A percentile compares a stretch with the other conserved stretches of the same genome.
Evolutionary conservation across 306 rosid species (phyloP).

Genomic region (Pyrus communis): DNA sequence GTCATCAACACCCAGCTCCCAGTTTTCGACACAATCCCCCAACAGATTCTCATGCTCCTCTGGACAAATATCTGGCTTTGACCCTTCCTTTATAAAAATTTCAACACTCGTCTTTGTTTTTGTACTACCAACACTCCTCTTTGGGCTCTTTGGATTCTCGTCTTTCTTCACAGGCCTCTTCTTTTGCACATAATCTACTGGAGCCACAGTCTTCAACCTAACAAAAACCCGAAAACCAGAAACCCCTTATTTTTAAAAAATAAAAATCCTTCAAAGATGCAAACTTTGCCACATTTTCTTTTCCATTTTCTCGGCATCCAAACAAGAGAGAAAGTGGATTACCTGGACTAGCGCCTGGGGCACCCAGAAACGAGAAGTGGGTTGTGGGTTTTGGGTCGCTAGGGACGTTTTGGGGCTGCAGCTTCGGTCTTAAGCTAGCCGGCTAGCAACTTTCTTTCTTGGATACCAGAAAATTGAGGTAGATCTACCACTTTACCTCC

Average conservation of each 20-base stretch:
- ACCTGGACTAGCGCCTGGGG: constrained; percentile 71
- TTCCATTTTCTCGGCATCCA: constrained; percentile 2
- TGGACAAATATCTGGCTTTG: constrained; percentile 56
- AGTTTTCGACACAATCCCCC: constrained; percentile 47
- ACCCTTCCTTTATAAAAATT: constrained; percentile 47
- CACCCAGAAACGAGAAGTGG: neutral
- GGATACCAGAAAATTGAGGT: too few species aligned
- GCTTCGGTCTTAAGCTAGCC: constrained; percentile 27
- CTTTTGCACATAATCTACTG: constrained; percentile 35
- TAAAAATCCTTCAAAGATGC: neutral
- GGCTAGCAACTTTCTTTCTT: too few species aligned
- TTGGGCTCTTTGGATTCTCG: neutral
- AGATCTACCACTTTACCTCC: too few species aligned
- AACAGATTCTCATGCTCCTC: constrained; percentile 59
- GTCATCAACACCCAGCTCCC: constrained; percentile 69
- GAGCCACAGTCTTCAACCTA: constrained; percentile 53
- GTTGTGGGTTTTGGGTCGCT: neutral
- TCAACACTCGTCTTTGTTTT: constrained; percentile 2
- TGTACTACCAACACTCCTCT: neutral
- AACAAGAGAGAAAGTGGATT: neutral
- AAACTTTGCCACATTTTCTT: neutral
- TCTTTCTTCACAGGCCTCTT: neutral
- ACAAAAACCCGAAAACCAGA: constrained; percentile 4
- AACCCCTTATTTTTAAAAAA: neutral
- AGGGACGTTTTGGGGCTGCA: constrained; percentile 6